phyloP scores from a whole-genome alignment of 2,329 filamentous ascomycete genomes.

The Hymenoscyphus salicellus region DNA sequence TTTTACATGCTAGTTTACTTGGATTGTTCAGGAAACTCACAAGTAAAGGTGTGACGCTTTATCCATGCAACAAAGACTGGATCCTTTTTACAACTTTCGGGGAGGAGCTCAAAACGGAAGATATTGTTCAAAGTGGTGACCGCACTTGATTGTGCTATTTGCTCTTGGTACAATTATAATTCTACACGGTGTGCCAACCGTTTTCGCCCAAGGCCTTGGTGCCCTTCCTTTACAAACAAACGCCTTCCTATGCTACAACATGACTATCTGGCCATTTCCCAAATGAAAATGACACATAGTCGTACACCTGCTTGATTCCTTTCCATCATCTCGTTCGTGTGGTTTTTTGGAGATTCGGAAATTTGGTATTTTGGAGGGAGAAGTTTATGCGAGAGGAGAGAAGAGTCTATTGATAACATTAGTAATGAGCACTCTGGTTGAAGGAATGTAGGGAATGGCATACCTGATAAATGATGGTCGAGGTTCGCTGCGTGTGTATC shows the following conservation, averaged over 20 bases:
- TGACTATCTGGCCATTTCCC: conserved; percentile 6
- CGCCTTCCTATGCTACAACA: conserved; percentile 33
- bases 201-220: conserved; percentile 12
- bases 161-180: conserved; percentile 31
- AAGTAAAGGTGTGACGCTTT: too few relatives aligned
- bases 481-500: conserved; percentile 92
- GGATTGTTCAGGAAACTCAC: too few relatives aligned
- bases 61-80: too few relatives aligned
- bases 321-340: conserved; percentile 7
- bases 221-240: conserved; percentile 21
- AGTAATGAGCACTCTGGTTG: conserved; percentile 20
- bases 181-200: conserved; percentile 13
- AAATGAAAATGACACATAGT: neutral
- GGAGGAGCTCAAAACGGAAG: neutral
- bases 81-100: neutral
- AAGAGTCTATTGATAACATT: conserved; percentile 49
- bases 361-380: conserved; percentile 8
- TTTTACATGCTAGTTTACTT: too few relatives aligned
- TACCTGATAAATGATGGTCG: conserved; percentile 76
- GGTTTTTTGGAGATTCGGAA: conserved; percentile 13
- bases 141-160: conserved; percentile 26
- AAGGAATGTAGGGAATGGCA: conserved; percentile 19
- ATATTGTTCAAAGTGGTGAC: conserved; percentile 27
- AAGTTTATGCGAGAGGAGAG: conserved; percentile 58
- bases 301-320: conserved; percentile 1